Evolutionary conservation across 2,329 filamentous ascomycete species (phyloP), one percentile per base, ranked within the genome.

Genomic region (Epichloe scottii): DNA sequence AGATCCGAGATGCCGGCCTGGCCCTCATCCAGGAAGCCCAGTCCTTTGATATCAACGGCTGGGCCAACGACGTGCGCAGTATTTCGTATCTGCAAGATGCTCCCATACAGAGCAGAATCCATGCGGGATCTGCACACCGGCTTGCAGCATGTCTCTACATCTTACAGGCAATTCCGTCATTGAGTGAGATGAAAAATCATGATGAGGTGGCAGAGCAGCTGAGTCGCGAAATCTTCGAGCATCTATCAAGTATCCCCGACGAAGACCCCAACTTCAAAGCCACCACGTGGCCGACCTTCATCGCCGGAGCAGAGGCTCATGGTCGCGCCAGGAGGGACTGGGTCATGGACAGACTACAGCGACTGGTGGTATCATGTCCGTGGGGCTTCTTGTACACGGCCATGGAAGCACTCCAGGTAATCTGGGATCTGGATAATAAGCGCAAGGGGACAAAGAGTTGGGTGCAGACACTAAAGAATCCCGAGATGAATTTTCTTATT

Each of bases 221-320:
- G 3, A 70, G 71, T 14, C 55, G 66, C 2, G 73, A 77, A 23
- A 66, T 78, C 1, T 66, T 77, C 6, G 51, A 68, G 3, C 71
- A 77, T 26, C 63, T 80, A 3, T 68, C 70, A 0, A 64, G 63
- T 39, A 71, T 81, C 2, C 69, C 71, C 0, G 67, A 72, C 8
- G 66, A 72, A 2, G 74, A 80, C 44, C 66, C 69, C 1, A 70
- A 78, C 19, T 73, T 78, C 64, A 81, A 80, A 56, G 76, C 74
- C 0, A 77, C 75, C 4, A 71, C 73, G 1, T 81, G 76, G 76
- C 75, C 77, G 0, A 71, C 76, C 0, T 81, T 81, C 50, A 68
- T 81, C 5, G 74, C 73, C 5, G 77, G 76, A 1, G 76, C 76
- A 0, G 75, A 77, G 50, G 71, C 72, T 0, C 68, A 66, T 42